Evolutionary conservation across 352 stramenopile species (phyloP).

Genomic region (Pythium utonaiense): DNA sequence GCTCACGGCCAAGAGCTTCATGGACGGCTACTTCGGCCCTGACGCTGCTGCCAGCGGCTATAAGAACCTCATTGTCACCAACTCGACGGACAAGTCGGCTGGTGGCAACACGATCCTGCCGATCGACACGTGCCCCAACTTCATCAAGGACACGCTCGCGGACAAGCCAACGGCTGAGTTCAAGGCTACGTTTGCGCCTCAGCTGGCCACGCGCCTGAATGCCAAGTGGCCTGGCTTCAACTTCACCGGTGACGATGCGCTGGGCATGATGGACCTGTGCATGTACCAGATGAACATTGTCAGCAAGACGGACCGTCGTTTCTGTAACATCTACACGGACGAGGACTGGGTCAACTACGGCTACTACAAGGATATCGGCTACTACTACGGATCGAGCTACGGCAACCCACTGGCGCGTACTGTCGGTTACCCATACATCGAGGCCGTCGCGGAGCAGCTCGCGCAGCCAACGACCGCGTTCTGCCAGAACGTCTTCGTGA

Average conservation of each 20-base stretch:
- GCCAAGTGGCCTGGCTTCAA: conserved; percentile 37
- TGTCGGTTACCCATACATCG: conserved; percentile 39
- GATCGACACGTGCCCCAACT: conserved; percentile 49
- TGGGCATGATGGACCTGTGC: conserved; percentile 54
- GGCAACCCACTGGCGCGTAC: conserved; percentile 41
- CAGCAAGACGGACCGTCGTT: conserved; percentile 34
- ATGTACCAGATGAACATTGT: conserved; percentile 54
- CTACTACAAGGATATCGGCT: conserved; percentile 52
- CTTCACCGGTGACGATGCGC: conserved; percentile 30
- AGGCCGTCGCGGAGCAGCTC: conserved; percentile 39
- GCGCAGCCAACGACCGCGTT: conserved; percentile 37
- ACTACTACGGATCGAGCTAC: conserved; percentile 52
- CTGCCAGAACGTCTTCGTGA: conserved; percentile 52
- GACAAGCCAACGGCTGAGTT: conserved; percentile 9
- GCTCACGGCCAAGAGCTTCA: conserved; percentile 45
- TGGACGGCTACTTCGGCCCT: conserved; percentile 43
- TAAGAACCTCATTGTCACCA: conserved; percentile 33
- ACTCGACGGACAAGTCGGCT: conserved; percentile 34
- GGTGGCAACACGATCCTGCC: conserved; percentile 50
- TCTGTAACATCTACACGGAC: conserved; percentile 51
- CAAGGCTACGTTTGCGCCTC: conserved; percentile 3
- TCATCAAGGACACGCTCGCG: conserved; percentile 32
- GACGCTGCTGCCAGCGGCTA: conserved; percentile 26
- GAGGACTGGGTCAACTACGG: conserved; percentile 50
- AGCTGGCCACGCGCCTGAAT: conserved; percentile 27